These are phyloP conservation scores for Colletotrichum ledebouriae DNA, from an alignment of 2,329 filamentous ascomycete genomes.

Conservation along the genomic window DNA sequence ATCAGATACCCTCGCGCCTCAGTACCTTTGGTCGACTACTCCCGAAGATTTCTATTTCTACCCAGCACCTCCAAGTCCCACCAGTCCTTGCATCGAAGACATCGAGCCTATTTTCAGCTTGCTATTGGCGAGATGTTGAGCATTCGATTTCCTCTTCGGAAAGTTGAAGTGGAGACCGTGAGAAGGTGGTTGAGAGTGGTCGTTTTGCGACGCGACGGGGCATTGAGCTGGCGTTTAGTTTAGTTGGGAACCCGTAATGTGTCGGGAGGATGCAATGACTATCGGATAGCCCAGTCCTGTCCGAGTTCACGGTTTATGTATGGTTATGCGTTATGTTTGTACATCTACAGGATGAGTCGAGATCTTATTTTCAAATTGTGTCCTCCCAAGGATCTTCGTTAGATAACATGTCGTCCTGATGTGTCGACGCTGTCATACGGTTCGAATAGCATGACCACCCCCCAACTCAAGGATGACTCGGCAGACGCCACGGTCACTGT, in stretches of 20 bases:
- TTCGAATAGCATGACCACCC: too few relatives aligned
- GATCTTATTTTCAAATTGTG: not conserved
- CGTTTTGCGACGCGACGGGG: slow-evolving; percentile 8
- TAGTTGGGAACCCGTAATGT: slow-evolving; percentile 27
- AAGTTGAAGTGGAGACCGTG: not conserved
- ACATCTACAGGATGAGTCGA: slow-evolving; percentile 23
- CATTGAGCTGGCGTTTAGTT: slow-evolving; percentile 40
- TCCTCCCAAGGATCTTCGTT: too few relatives aligned
- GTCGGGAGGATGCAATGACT: slow-evolving; percentile 16
- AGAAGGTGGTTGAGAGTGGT: too few relatives aligned
- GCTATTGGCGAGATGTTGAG: not conserved
- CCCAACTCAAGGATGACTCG: too few relatives aligned
- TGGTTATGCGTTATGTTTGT: slow-evolving; percentile 35
- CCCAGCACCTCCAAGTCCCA: slow-evolving; percentile 5
- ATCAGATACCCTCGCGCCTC: slow-evolving; percentile 42
- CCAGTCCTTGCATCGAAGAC: not conserved
- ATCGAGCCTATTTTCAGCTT: slow-evolving; percentile 3
- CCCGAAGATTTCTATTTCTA: slow-evolving; percentile 42
- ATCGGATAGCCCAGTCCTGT: slow-evolving; percentile 35
- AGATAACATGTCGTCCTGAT: too few relatives aligned
- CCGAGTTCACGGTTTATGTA: slow-evolving; percentile 25
- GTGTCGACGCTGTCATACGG: too few relatives aligned
- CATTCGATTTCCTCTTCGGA: slow-evolving; percentile 6
- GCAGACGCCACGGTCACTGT: too few relatives aligned
- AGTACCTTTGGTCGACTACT: slow-evolving; percentile 32